Evolutionary conservation across 768 basidiomycete genomes (phyloP), one percentile per base, ranked within the genome.

Genomic region (Exidia glandulosa): DNA sequence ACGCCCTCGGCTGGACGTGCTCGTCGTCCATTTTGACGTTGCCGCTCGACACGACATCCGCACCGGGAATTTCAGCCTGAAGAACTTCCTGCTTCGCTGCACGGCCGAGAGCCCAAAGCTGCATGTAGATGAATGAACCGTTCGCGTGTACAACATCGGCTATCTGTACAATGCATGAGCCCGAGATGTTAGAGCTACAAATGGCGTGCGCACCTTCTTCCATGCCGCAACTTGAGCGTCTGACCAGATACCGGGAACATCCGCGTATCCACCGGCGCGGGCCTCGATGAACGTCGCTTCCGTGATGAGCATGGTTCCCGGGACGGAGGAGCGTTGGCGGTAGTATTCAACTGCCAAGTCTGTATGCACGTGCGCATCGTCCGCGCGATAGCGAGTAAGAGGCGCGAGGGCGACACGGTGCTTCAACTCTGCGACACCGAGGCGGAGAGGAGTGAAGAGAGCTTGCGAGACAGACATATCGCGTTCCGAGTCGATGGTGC

Each of bases 51-150:
- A 54, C 30, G 9, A 54, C 12, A 19, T 54, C 50, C 25, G 25
- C 27, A 14, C 30, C 27, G 4, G 50, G 50, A 14, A 45, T 23
- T 19, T 45, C 41, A 6, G 16, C 16, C 5, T 27, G 14, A 4
- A 54, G 50, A 4, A 13, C 16, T 27, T 54, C 25, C 10, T 31
- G 16, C 7, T 29, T 12, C 3, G 77, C 77, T 0, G 71, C 65
- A 2, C 81, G 77, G 0, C 81, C 84, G 1, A 81, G 65, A 1
- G 84, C 78, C 83, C 83, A 82, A 2, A 84, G 74, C 66, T 86
- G 84, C 31, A 78, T 59, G 66, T 73, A 83, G 27, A 86, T 78
- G 67, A 71, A 77, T 0, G 76, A 79, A 2, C 77, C 76, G 55
- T 78, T 75, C 2, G 75, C 76, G 64, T 87, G 85, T 0, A 86